Conservation (phyloP, 345 rosid genomes). For the Heritiera littoralis region DNA sequence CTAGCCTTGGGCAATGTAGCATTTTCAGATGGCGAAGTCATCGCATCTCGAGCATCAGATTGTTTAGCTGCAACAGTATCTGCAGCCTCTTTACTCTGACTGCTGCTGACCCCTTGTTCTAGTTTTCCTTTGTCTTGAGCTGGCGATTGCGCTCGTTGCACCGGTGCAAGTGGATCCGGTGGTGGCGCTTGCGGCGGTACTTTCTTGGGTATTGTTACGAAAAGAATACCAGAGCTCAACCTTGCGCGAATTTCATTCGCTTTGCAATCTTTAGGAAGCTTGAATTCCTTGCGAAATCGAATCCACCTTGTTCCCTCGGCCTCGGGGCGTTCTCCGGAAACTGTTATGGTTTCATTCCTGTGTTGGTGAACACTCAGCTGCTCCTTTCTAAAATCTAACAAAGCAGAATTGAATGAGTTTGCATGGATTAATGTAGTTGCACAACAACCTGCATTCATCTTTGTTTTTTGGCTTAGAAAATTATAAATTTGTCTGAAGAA, state of each 20-base stretch:
- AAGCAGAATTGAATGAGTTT: not conserved
- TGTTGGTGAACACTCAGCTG: constrained; percentile 45
- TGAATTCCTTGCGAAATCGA: constrained; percentile 50
- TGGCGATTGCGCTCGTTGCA: not conserved
- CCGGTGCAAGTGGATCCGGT: not conserved
- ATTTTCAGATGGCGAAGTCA: not conserved
- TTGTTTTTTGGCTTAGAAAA: not conserved
- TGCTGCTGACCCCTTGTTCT: not conserved
- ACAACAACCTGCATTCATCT: not conserved
- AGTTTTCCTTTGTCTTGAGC: not conserved
- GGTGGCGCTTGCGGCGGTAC: too few relatives aligned
- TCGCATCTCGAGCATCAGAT: not conserved
- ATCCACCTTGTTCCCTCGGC: constrained; percentile 30
- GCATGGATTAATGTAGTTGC: not conserved
- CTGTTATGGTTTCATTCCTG: constrained; percentile 36
- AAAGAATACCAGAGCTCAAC: constrained; percentile 41
- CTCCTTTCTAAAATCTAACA: constrained; percentile 49
- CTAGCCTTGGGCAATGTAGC: not conserved
- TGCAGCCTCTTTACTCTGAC: not conserved
- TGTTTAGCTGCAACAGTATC: not conserved
- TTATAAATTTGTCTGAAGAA: not conserved
- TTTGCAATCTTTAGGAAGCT: constrained; percentile 31
- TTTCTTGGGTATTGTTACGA: constrained; percentile 41
- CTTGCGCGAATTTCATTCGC: constrained; percentile 49
- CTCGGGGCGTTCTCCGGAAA: constrained; percentile 43